Evolutionary conservation across 192 early-diverging fungal genomes (phyloP), one percentile per base, ranked within the genome.

Genomic region (Backusella sp.): DNA sequence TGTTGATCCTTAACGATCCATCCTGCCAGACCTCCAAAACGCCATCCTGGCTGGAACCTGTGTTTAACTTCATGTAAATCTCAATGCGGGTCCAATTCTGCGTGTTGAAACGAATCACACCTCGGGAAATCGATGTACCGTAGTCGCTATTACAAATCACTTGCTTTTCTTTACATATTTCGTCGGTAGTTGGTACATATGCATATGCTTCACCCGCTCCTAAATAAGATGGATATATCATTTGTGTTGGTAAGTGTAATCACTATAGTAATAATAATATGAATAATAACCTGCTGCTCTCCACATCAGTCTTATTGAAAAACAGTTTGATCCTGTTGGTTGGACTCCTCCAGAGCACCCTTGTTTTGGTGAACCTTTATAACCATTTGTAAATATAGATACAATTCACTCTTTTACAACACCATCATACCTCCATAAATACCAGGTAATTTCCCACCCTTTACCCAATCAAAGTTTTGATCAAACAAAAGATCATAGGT

Each of bases 261-360:
- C 23, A 34, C 12, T 11, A 23, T 23, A 59, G 21, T 6, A 53
- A 53, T 8, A 53, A 53, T 8, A 32, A 32, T 32, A 32, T 32
- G 2, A 0, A 73, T 69, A 30, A 30, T 65, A 23, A 44, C 83
- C 85, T 26, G 30, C 69, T 12, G 46, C 70, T 75, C 86, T 71
- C 86, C 86, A 88, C 86, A 88, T 88, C 21, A 85, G 30, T 46
- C 86, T 74, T 79, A 88, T 81, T 14, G 83, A 85, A 32, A 84
- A 72, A 62, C 86, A 88, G 28, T 85, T 79, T n/a, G 76, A 12
- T 3, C 84, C 86, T 1, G 72, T 77, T n/a, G 86, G 75, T 62
- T 84, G 82, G n/a, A 69, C 41, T 14, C 86, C 86, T 6, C 86
- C 86, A 42, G 83, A 84, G 72, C 86, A 87, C 4, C 81, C 83